Base-by-base conservation (phyloP, 495 filamentous ascomycete species). In the Penicillium bialowiezense region DNA sequence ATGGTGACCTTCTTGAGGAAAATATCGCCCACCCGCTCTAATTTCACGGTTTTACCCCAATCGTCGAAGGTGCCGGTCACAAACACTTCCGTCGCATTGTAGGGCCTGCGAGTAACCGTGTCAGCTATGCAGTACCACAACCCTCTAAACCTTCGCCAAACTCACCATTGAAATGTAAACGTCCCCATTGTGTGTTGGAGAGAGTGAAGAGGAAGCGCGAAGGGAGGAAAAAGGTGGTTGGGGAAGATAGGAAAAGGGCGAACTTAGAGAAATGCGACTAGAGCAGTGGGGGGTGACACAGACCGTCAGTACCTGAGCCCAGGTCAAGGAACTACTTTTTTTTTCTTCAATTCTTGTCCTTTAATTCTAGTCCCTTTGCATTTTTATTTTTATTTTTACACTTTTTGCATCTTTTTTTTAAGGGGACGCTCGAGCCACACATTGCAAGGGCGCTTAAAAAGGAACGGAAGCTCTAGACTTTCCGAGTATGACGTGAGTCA, bases 51-150 rank as follows among this genome's bases (percentile, higher is more conserved):
- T 75, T 90, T 88, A 37, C 79, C 75, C 93, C 93, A 98, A 72
- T 90, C 80, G 68, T 98, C 92, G 64, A 97, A 98, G 40, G 88
- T 92, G 60, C 93, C 93, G 6, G 91, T 96, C 50, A 98, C 93
- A 66, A 86, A 91, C 55, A 98, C 93, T 64, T 96, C 90, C 51
- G 78, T 77, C 51, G 88, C 90, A 52, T 76, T 61, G 62, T 90
- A 82, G 54, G 83, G 80, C 89, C 89, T 91, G 58, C 54, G 41
- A 58, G 55, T 42, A 61, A 54, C 56, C 54, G 57, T 44, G 67
- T 69, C 59, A 71, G 68, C 61, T 58, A 56, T 57, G 50, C 55
- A 47, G 44, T 50, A 60, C 54, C 47, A n/a, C n/a, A n/a, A n/a
- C n/a, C n/a, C n/a, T n/a, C n/a, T n/a, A n/a, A n/a, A n/a, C n/a